Conservation (phyloP, 495 filamentous ascomycete genomes). For the Clohesyomyces aquaticus region DNA sequence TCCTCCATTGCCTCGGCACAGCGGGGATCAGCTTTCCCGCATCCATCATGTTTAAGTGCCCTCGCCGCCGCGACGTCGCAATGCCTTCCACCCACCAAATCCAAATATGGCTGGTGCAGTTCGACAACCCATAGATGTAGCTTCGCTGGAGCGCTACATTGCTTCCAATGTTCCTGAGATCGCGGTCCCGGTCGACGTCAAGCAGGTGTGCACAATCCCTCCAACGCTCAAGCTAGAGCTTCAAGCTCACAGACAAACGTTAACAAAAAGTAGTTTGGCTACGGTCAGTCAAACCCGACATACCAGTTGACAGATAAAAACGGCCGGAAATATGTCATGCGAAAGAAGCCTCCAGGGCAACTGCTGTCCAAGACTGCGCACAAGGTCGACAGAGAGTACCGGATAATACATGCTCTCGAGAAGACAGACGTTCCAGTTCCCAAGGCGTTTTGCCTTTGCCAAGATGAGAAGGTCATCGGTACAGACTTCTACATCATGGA, state of each 20-base stretch:
- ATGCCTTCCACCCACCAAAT: not conserved
- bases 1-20: not conserved
- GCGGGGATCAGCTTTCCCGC: not conserved
- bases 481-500: slow-evolving; percentile 97
- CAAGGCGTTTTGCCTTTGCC: slow-evolving; percentile 80
- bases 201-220: slow-evolving; percentile 70
- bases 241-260: not conserved
- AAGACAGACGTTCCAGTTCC: slow-evolving; percentile 84
- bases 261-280: slow-evolving; percentile 72
- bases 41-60: slow-evolving; percentile 8
- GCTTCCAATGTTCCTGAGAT: slow-evolving; percentile 74
- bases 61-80: slow-evolving; percentile 4
- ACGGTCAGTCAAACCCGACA: slow-evolving; percentile 95
- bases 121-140: slow-evolving; percentile 83
- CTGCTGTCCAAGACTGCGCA: slow-evolving; percentile 92
- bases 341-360: slow-evolving; percentile 93
- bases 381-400: slow-evolving; percentile 93
- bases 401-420: slow-evolving; percentile 81
- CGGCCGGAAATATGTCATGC: slow-evolving; percentile 75
- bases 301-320: slow-evolving; percentile 78
- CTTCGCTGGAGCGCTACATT: slow-evolving; percentile 77
- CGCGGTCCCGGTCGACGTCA: slow-evolving; percentile 76
- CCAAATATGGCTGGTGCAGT: slow-evolving; percentile 79
- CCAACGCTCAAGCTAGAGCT: slow-evolving; percentile 19
- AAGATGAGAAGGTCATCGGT: slow-evolving; percentile 76